Conservation (phyloP, 169 alveolate species). For the Blepharisma undulans region DNA sequence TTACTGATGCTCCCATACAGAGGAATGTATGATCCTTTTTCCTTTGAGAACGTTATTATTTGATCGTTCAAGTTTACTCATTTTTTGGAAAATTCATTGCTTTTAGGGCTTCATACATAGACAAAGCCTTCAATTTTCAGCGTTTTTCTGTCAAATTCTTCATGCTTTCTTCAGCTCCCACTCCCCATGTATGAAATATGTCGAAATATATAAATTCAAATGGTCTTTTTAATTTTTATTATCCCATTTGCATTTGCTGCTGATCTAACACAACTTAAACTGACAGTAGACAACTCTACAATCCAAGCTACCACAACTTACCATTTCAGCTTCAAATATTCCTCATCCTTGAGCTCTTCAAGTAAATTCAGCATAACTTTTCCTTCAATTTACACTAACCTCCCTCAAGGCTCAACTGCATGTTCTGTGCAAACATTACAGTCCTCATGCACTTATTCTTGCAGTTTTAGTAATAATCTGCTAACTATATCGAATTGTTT, state of each 20-base stretch:
- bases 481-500: background rate
- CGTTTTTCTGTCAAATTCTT: background rate
- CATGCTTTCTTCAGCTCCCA: background rate
- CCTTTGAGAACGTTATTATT: background rate
- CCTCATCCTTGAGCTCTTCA: background rate
- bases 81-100: background rate
- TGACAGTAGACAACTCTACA: background rate
- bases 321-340: background rate
- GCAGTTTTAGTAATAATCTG: background rate
- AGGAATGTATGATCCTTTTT: background rate
- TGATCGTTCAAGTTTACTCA: background rate
- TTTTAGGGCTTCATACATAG: background rate
- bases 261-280: background rate
- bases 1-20: background rate
- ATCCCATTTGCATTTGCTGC: background rate
- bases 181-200: background rate
- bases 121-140: background rate
- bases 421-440: background rate
- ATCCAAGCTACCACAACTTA: background rate
- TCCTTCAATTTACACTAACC: background rate
- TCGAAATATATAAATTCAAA: background rate
- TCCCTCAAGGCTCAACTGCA: background rate
- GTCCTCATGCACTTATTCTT: background rate
- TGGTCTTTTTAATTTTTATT: background rate
- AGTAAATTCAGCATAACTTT: background rate